Evolutionary conservation across 352 stramenopile species (phyloP), one percentile per base, ranked within the genome.

Genomic region (Phytophthora pistaciae): DNA sequence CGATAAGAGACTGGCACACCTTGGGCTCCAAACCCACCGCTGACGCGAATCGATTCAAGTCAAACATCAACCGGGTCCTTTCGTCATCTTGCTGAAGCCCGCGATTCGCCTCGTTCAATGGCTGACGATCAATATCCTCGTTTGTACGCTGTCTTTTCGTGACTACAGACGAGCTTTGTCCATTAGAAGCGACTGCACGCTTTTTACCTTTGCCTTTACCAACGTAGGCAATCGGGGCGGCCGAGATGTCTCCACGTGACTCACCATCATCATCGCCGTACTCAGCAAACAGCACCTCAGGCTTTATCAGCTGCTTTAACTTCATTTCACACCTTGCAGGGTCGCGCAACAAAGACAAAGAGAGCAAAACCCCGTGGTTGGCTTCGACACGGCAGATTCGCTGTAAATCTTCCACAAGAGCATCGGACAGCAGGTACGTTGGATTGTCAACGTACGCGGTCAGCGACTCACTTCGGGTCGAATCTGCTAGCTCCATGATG

Each of bases 301-400:
- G 77, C 44, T 74, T 68, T 44, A 93, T 85, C 14, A 83, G 60
- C 5, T 63, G 27, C 18, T 83, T 85, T 29, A 94, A 63, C 38
- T 78, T 84, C 3, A 55, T 53, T 29, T 90, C 77, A 8, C 85
- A 77, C 13, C 60, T 52, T 20, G 84, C 70, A 46, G 74, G 66
- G 62, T 92, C 73, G 16, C 81, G 80, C 3, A 94, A 21, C 20
- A 73, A 80, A 29, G 68, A 72, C 10, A 94, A 18, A 0, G 87
- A 92, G 7, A 94, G 70, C 13, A 92, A n/a, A 14, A 89, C 44
- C n/a, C 74, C 70, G 50, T 83, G 87, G n/a, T 91, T 78, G 5
- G 57, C 27, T 27, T 84, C 76, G 52, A 94, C 69, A 29, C 75
- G 79, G 33, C 77, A 59, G 14, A 90, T 56, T 56, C 78, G 79